Conservation (phyloP, 225 moss, liverwort and hornwort species). For the Thuidium tamariscinum region DNA sequence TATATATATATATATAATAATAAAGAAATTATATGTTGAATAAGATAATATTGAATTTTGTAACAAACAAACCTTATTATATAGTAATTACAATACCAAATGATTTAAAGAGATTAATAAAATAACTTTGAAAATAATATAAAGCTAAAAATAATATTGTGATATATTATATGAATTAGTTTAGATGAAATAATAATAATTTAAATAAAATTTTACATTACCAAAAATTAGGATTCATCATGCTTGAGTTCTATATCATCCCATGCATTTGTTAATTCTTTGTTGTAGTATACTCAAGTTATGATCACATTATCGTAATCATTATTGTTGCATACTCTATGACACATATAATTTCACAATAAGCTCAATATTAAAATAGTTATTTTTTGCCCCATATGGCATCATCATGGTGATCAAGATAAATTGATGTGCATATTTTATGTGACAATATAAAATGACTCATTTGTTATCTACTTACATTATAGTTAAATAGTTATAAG, state of each 20-base stretch:
- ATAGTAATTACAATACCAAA: no score
- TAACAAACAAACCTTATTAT: neutral
- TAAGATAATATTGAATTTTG: accelerated
- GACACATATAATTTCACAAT: accelerated
- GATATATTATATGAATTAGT: neutral
- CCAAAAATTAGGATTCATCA: neutral
- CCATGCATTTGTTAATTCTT: neutral
- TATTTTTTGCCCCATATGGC: no score
- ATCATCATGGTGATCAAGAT: accelerated
- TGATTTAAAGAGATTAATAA: neutral
- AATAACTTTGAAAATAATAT: neutral
- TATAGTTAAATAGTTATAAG: neutral
- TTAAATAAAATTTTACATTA: neutral
- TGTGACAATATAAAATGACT: neutral
- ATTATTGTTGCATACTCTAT: neutral
- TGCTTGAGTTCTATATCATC: neutral
- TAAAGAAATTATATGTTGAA: accelerated
- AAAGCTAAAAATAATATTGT: neutral
- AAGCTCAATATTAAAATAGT: accelerated
- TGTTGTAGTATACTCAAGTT: neutral
- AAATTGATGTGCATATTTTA: neutral
- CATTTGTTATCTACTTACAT: neutral
- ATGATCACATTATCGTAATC: accelerated
- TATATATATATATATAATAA: no score
- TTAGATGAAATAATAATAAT: neutral